These are phyloP conservation scores for Coccomyxa sp. DNA, from an alignment of 139 green algal species.

Conservation along the genomic window DNA sequence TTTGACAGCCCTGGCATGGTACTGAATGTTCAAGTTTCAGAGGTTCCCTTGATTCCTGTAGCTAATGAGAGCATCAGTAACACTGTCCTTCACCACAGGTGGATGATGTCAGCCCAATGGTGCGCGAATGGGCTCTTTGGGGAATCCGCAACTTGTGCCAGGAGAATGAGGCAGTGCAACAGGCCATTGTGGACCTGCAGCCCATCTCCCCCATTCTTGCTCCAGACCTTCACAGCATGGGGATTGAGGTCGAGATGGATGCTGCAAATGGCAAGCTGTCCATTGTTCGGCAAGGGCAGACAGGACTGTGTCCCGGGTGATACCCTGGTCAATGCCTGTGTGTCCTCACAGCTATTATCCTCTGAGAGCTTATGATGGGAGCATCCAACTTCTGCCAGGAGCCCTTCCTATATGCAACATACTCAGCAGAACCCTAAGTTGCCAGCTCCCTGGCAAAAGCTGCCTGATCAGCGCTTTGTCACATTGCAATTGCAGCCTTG, in stretches of 20 bases:
- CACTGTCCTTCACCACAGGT: slow-evolving; percentile 22
- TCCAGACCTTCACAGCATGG: slow-evolving; percentile 54
- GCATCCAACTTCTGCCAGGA: too few relatives aligned
- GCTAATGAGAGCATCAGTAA: not conserved
- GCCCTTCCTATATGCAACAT: too few relatives aligned
- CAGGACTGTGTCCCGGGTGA: not conserved
- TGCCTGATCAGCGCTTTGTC: too few relatives aligned
- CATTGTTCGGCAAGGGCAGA: not conserved
- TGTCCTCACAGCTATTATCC: too few relatives aligned
- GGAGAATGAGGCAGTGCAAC: slow-evolving; percentile 33
- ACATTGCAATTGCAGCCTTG: too few relatives aligned
- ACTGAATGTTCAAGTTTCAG: too few relatives aligned
- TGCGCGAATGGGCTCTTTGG: slow-evolving; percentile 88
- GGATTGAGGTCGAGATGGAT: slow-evolving; percentile 68
- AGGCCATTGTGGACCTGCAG: slow-evolving; percentile 31
- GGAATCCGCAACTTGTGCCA: slow-evolving; percentile 85
- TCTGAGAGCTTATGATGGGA: too few relatives aligned
- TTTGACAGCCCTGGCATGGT: too few relatives aligned
- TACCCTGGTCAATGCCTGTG: too few relatives aligned
- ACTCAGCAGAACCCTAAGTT: too few relatives aligned
- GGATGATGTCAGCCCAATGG: slow-evolving; percentile 59
- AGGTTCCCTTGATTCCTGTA: not conserved
- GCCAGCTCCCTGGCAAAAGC: too few relatives aligned
- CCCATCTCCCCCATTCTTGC: slow-evolving; percentile 41
- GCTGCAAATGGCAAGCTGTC: slow-evolving; percentile 37